These are phyloP conservation scores for Isoetes engelmannii DNA, from an alignment of 83 land plant genomes.

Conservation along the genomic window DNA sequence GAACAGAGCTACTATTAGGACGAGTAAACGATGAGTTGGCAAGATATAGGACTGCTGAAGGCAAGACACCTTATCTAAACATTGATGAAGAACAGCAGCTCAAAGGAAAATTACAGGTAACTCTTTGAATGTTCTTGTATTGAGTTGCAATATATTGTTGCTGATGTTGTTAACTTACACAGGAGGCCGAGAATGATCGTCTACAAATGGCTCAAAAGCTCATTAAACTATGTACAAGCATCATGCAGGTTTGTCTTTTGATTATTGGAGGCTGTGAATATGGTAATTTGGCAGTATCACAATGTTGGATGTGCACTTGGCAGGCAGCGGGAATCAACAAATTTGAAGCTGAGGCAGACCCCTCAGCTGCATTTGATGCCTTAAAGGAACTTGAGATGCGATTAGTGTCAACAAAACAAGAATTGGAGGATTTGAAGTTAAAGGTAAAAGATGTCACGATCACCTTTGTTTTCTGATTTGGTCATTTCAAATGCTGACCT, in stretches of 20 bases:
- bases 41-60: conserved; percentile 43
- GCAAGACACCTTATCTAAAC: conserved; percentile 38
- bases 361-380: conserved; percentile 55
- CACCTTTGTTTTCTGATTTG: background rate
- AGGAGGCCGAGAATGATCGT: conserved; percentile 74
- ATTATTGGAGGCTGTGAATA: background rate
- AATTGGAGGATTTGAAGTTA: conserved; percentile 44
- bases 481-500: background rate
- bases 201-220: conserved; percentile 64
- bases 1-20: conserved; percentile 53
- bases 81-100: conserved; percentile 62
- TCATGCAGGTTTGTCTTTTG: conserved; percentile 53
- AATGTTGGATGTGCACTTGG: background rate
- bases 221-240: conserved; percentile 48
- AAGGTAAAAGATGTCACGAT: conserved; percentile 38
- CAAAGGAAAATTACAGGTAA: conserved; percentile 49
- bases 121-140: conserved; percentile 4
- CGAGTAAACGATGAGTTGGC: conserved; percentile 76
- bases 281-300: background rate
- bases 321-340: conserved; percentile 71
- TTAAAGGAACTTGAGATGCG: conserved; percentile 46
- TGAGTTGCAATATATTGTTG: background rate
- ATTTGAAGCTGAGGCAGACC: conserved; percentile 34
- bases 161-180: conserved; percentile 2
- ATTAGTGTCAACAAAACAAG: conserved; percentile 44